Base-by-base conservation (phyloP, 345 rosid genomes). In the Melaleuca quinquenervia region DNA sequence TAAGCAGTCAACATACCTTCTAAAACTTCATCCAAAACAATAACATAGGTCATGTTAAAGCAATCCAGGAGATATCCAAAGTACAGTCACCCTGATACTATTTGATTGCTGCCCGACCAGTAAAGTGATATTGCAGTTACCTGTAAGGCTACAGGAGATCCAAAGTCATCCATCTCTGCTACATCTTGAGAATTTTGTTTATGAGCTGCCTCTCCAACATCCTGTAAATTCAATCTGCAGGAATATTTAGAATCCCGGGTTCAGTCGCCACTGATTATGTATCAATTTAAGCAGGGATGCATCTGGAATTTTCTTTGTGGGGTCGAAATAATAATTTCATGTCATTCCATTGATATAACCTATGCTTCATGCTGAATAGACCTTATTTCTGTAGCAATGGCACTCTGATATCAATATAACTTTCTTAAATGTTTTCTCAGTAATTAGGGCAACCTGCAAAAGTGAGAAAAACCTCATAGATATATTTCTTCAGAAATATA, bases 141-240 rank as follows among this genome's bases (percentile, higher is more conserved):
- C 98, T 94, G 93, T 18, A 60, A 45, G 50, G 85, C 88, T 87
- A 70, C 86, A 27, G 93, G 86, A 84, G 91, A 82, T 52, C 41
- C 92, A 44, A 87, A 85, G 52, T 88, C 86, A 84, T 87, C 87
- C 6, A 50, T 0, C 60, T 89, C 95, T 52, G 58, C 50, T 78
- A 88, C 24, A 82, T 87, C 84, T 62, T 84, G 86, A 55, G 22
- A 50, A 58, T 62, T 88, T 86, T 87, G 95, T 52, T 82, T 53
- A 50, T 88, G 91, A 83, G 90, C 75, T 82, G 87, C 86, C 88
- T 85, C 91, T 83, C 49, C 89, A 1, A 91, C 82, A 20, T 84
- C 90, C 86, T 90, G 94, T 41, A 91, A 88, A 88, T 92, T 87
- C 75, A 95, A 89, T 52, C 98, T 96, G 94, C 85, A 91, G 74